phyloP scores from a whole-genome alignment of 2,329 filamentous ascomycete species.

The Pyrenophora tritici-repentis region DNA sequence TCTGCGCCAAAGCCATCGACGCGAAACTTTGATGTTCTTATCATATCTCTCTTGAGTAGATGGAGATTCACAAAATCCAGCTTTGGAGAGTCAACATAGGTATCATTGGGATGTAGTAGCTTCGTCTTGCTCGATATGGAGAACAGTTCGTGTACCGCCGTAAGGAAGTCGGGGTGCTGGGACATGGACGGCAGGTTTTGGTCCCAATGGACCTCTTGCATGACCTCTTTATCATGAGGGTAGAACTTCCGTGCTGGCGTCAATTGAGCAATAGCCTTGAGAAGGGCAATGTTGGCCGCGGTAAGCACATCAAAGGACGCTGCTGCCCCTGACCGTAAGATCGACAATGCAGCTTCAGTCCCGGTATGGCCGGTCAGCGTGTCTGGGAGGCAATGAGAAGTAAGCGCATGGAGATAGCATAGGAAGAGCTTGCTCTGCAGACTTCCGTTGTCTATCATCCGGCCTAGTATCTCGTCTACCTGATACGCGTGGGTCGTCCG shows the following conservation, averaged over 20 bases:
- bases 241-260: constrained; percentile 52
- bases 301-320: constrained; percentile 53
- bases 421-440: constrained; percentile 59
- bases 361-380: constrained; percentile 56
- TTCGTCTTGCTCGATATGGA: constrained; percentile 21
- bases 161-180: constrained; percentile 31
- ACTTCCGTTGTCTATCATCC: constrained; percentile 57
- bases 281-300: constrained; percentile 14
- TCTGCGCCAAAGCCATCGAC: constrained; percentile 43
- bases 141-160: constrained; percentile 30
- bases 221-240: constrained; percentile 46
- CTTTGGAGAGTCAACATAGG: constrained; percentile 5
- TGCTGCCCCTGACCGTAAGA: constrained; percentile 56
- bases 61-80: constrained; percentile 11
- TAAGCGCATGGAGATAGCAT: constrained; percentile 60
- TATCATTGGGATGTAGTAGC: constrained; percentile 18
- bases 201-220: constrained; percentile 55
- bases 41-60: constrained; percentile 36
- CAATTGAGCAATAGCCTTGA: constrained; percentile 36
- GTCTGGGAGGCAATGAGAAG: constrained; percentile 58
- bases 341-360: constrained; percentile 58
- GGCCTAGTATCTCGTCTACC: constrained; percentile 57
- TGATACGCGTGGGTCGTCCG: constrained; percentile 51
- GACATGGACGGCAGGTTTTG: constrained; percentile 44
- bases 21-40: constrained; percentile 37